Evolutionary conservation across 2,329 filamentous ascomycete genomes (phyloP).

Genomic region (Sclerotinia glacialis): DNA sequence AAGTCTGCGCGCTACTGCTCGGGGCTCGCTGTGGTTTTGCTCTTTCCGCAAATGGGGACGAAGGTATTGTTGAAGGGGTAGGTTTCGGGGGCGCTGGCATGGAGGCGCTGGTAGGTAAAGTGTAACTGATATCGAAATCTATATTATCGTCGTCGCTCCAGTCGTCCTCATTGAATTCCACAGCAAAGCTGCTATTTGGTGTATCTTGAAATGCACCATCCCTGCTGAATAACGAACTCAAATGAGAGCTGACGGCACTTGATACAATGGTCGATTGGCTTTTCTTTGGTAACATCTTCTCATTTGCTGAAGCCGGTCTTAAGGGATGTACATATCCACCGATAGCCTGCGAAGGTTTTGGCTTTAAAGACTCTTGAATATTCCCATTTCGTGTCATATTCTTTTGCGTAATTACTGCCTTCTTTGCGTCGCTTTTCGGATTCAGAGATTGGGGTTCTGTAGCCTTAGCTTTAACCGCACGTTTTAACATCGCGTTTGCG

Average conservation of each 20-base stretch:
- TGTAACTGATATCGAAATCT: slow-evolving; percentile 60
- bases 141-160: slow-evolving; percentile 82
- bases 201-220: slow-evolving; percentile 50
- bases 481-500: slow-evolving; percentile 40
- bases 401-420: slow-evolving; percentile 57
- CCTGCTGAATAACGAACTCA: slow-evolving; percentile 45
- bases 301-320: slow-evolving; percentile 31
- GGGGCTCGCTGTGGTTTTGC: slow-evolving; percentile 21
- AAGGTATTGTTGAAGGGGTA: slow-evolving; percentile 37
- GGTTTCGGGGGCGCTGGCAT: slow-evolving; percentile 46
- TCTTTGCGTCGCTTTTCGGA: slow-evolving; percentile 39
- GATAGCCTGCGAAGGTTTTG: slow-evolving; percentile 41
- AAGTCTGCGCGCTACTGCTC: slow-evolving; percentile 37
- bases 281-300: slow-evolving; percentile 6
- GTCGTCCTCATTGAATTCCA: slow-evolving; percentile 74
- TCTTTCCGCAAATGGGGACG: slow-evolving; percentile 25
- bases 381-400: slow-evolving; percentile 50
- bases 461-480: slow-evolving; percentile 32
- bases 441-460: slow-evolving; percentile 24
- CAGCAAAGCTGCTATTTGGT: slow-evolving; percentile 40
- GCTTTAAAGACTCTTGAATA: slow-evolving; percentile 51
- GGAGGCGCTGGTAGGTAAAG: slow-evolving; percentile 19
- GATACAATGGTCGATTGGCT: slow-evolving; percentile 21
- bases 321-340: slow-evolving; percentile 38
- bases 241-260: slow-evolving; percentile 38